Evolutionary conservation across 2,329 filamentous ascomycete genomes (phyloP).

Genomic region (Dactylella cylindrospora): DNA sequence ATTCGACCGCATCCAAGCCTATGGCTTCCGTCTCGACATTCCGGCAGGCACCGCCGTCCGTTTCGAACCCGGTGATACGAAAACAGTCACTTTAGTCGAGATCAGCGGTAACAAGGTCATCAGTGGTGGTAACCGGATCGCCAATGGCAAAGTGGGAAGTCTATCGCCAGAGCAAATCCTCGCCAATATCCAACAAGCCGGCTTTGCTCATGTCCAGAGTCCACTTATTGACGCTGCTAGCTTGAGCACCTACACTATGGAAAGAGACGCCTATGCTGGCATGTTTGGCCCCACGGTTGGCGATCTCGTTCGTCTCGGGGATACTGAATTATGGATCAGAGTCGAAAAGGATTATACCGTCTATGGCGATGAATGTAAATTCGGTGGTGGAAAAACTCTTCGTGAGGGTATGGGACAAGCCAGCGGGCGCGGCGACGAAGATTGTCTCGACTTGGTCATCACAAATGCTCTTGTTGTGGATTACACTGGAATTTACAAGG

Average conservation of each 20-base stretch:
- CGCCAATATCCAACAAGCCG: slow-evolving; percentile 66
- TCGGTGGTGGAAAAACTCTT: slow-evolving; percentile 90
- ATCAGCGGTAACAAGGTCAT: slow-evolving; percentile 81
- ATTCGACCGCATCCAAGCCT: slow-evolving; percentile 80
- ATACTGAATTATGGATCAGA: slow-evolving; percentile 84
- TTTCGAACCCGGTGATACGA: slow-evolving; percentile 90
- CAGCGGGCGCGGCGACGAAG: slow-evolving; percentile 69
- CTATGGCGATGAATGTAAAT: slow-evolving; percentile 92
- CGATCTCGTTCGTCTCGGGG: slow-evolving; percentile 76
- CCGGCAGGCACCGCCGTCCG: slow-evolving; percentile 86
- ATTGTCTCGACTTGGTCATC: slow-evolving; percentile 79
- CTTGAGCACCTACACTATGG: slow-evolving; percentile 64
- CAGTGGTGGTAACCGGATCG: slow-evolving; percentile 78
- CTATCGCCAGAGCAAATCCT: slow-evolving; percentile 67
- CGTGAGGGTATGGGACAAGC: slow-evolving; percentile 96
- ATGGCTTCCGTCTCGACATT: slow-evolving; percentile 86
- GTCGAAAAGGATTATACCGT: slow-evolving; percentile 82
- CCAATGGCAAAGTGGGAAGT: slow-evolving; percentile 69
- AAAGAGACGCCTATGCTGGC: slow-evolving; percentile 72
- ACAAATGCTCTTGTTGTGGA: slow-evolving; percentile 89
- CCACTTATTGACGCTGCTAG: slow-evolving; percentile 61
- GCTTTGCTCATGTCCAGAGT: slow-evolving; percentile 75
- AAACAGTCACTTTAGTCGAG: slow-evolving; percentile 85
- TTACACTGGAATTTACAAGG: slow-evolving; percentile 91
- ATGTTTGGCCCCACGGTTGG: slow-evolving; percentile 95